Base-by-base conservation (phyloP, 352 stramenopile genomes). In the Globisporangium megalacanthum region DNA sequence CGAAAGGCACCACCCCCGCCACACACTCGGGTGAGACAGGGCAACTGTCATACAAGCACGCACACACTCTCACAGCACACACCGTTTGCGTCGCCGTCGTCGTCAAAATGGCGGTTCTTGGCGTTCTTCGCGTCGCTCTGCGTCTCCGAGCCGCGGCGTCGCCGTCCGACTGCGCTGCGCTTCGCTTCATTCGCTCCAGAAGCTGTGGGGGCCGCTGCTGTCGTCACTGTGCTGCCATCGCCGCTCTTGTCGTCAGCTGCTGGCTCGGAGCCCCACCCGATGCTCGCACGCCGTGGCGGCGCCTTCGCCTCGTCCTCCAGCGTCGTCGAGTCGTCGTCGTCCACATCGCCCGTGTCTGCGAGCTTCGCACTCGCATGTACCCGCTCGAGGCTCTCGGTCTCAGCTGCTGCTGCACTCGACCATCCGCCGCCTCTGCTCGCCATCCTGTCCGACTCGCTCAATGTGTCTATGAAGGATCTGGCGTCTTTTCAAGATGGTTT, bases 71-170 rank as follows among this genome's bases (percentile, higher is more conserved):
- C 11, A 42, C 1, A 29, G 25, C 25, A 83, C 81, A 4, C 25
- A 83, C 81, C 78, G 15, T 70, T 89, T 0, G 70, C 73, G 46
- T 88, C 78, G 31, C 75, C 65, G 39, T 88, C 81, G 17, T 91
- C 81, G 56, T 89, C 81, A 41, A 91, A 91, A 54, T 91, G 79
- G 11, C 75, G 75, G 52, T 88, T 89, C 63, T 83, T 88, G 25
- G 53, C 25, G 3, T 51, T 58, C 53, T 83, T 81, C 56, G 70
- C 72, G 29, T 77, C 72, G 2, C 46, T 64, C 17, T 51, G 1
- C 47, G 60, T 50, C 17, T 87, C 77, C 1, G 73, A 72, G 7
- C 77, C 81, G 54, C 88, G 86, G 44, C 81, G 78, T 20, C 81
- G 68, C 42, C 81, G 65, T 36, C 76, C 49, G 10, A 33, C 49